phyloP scores from a whole-genome alignment of 73 alveolate species.

The Paramecium primaurelia region DNA sequence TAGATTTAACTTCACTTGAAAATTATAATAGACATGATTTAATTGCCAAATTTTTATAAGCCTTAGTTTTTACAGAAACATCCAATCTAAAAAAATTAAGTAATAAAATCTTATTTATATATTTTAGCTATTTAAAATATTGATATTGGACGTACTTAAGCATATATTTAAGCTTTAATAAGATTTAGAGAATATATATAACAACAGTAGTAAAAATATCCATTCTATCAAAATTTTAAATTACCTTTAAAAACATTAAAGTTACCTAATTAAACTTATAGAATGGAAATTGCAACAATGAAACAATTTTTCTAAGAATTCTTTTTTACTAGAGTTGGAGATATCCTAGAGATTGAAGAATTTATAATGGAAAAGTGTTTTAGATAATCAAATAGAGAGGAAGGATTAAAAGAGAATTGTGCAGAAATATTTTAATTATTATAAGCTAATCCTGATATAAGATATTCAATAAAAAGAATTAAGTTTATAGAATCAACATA shows the following conservation, averaged over 20 bases:
- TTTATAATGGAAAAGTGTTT: neutral
- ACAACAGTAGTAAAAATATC: neutral
- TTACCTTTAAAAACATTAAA: neutral
- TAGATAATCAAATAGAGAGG: neutral
- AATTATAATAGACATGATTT: conserved; percentile 39
- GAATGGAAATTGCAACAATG: neutral
- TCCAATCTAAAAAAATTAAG: neutral
- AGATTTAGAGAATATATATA: neutral
- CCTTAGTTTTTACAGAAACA: neutral
- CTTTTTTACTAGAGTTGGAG: neutral
- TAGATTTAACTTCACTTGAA: neutral
- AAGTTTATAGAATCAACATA: neutral
- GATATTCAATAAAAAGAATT: neutral
- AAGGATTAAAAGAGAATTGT: neutral
- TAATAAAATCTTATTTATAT: neutral
- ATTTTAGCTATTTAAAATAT: neutral
- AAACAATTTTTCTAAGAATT: neutral
- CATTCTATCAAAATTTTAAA: neutral
- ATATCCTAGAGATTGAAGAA: neutral
- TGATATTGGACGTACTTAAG: neutral
- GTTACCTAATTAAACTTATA: neutral
- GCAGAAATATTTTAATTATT: neutral
- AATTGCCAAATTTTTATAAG: neutral
- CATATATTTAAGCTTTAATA: neutral
- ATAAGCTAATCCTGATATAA: neutral